A percentile compares a stretch with the other conserved stretches of the same genome.
phyloP scores from a whole-genome alignment of 2,329 filamentous ascomycete species.

The Pestalotiopsis sp. region DNA sequence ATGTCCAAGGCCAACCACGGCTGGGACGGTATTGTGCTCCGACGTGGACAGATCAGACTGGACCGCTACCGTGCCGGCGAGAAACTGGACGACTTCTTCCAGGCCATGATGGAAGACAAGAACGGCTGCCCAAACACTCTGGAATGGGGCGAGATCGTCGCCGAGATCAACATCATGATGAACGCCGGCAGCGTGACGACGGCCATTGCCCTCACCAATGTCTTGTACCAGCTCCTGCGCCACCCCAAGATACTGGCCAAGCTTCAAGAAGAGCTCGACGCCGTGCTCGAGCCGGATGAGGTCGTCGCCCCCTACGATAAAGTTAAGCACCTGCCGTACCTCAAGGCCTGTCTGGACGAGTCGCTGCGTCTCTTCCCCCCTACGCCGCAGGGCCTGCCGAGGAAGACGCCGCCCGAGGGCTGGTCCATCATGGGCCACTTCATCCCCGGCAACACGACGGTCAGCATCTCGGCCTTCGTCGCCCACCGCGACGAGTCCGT shows the following conservation, averaged over 20 bases:
- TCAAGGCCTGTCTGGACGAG: constrained; percentile 55
- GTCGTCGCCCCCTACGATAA: constrained; percentile 51
- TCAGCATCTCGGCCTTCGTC: constrained; percentile 44
- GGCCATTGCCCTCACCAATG: constrained; percentile 50
- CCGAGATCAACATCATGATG: constrained; percentile 57
- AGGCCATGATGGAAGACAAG: constrained; percentile 53
- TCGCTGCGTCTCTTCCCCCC: constrained; percentile 43
- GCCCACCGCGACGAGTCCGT: constrained; percentile 39
- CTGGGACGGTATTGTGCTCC: constrained; percentile 50
- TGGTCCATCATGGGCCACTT: constrained; percentile 44
- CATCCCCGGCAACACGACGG: constrained; percentile 45
- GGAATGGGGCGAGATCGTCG: constrained; percentile 60
- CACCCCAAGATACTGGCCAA: constrained; percentile 42
- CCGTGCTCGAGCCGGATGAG: constrained; percentile 44
- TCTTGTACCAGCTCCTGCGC: constrained; percentile 53
- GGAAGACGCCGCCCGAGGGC: constrained; percentile 48
- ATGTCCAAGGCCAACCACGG: constrained; percentile 41
- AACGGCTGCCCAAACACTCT: constrained; percentile 43
- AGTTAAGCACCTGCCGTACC: constrained; percentile 52
- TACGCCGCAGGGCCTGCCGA: constrained; percentile 43
- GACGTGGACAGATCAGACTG: constrained; percentile 45
- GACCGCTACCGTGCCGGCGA: constrained; percentile 50
- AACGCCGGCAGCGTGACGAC: constrained; percentile 55
- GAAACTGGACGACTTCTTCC: constrained; percentile 62
- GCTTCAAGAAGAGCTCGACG: constrained; percentile 48